Percentiles rank a stretch among this genome's conserved stretches.
Conservation (phyloP, 768 basidiomycete species). For the Suillus weaverae region DNA sequence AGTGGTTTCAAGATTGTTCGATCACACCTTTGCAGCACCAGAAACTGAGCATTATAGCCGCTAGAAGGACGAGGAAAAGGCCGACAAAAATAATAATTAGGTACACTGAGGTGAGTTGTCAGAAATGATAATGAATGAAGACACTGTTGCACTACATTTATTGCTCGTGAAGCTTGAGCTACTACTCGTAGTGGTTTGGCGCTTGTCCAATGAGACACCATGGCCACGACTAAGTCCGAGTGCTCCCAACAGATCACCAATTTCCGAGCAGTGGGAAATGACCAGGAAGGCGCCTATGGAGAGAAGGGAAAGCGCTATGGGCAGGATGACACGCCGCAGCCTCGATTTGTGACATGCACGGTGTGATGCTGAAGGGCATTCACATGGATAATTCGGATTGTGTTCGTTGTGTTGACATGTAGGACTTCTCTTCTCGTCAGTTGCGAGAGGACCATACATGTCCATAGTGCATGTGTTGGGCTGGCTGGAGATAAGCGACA, state of each 20-base stretch:
- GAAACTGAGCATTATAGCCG: conserved; percentile 57
- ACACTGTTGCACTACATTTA: conserved; percentile 38
- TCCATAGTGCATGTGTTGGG: conserved; percentile 27
- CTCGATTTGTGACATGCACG: conserved; percentile 33
- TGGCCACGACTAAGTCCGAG: conserved; percentile 29
- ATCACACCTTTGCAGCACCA: conserved; percentile 63
- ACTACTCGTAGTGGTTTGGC: conserved; percentile 16
- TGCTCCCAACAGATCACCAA: conserved; percentile 24
- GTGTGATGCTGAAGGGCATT: conserved; percentile 27
- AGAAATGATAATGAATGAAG: neutral
- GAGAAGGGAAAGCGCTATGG: conserved; percentile 34
- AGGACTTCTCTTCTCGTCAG: conserved; percentile 18
- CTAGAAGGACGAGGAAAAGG: conserved; percentile 51
- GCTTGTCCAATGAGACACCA: conserved; percentile 32
- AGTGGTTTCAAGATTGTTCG: neutral
- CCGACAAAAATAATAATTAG: conserved; percentile 68
- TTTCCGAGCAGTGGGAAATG: conserved; percentile 30
- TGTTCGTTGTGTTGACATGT: conserved; percentile 26
- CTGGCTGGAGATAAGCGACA: conserved; percentile 30
- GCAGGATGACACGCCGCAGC: conserved; percentile 36
- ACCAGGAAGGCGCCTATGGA: conserved; percentile 31
- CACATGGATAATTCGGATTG: conserved; percentile 16
- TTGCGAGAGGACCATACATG: conserved; percentile 5
- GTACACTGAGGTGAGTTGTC: conserved; percentile 44
- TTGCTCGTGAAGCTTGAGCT: conserved; percentile 37